Conservation (phyloP, 805 yeast genomes). For the Yamadazyma takamatsuzukensis region DNA sequence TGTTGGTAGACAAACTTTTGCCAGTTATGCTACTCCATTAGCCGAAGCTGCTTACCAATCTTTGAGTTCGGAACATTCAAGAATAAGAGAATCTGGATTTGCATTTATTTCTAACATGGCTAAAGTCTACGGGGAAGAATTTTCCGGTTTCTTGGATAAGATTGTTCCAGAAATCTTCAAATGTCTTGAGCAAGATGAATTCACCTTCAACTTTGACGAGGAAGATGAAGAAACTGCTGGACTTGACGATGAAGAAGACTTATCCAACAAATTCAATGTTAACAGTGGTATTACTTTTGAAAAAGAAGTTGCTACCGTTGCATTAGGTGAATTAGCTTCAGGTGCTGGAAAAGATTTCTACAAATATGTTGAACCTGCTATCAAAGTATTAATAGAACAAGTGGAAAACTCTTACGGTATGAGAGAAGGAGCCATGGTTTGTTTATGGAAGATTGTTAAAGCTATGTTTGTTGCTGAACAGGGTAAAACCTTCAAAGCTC, state of each 20-base stretch:
- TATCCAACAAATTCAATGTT: slow-evolving; percentile 72
- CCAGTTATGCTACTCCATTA: slow-evolving; percentile 80
- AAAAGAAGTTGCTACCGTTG: slow-evolving; percentile 92
- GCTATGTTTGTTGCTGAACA: slow-evolving; percentile 59
- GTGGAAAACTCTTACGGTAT: slow-evolving; percentile 86
- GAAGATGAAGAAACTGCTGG: slow-evolving; percentile 47
- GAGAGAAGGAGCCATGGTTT: slow-evolving; percentile 78
- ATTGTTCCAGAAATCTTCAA: slow-evolving; percentile 80
- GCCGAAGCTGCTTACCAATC: slow-evolving; percentile 84
- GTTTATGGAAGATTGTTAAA: slow-evolving; percentile 79
- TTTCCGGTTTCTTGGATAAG: slow-evolving; percentile 78
- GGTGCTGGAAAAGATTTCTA: slow-evolving; percentile 83
- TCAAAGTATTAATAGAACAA: slow-evolving; percentile 63
- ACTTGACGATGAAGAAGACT: slow-evolving; percentile 57
- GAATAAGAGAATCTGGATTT: slow-evolving; percentile 92
- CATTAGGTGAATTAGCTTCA: slow-evolving; percentile 79
- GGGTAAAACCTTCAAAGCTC: slow-evolving; percentile 47
- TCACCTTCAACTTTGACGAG: slow-evolving; percentile 55
- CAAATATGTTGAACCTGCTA: slow-evolving; percentile 68
- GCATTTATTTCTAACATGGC: slow-evolving; percentile 93
- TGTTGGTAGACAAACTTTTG: slow-evolving; percentile 87
- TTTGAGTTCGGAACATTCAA: slow-evolving; percentile 69
- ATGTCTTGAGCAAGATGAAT: slow-evolving; percentile 85
- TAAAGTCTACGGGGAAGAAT: slow-evolving; percentile 87
- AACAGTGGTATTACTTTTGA: slow-evolving; percentile 95